phyloP scores from a whole-genome alignment of 139 green algal species.

The Coelastrella sp. region DNA sequence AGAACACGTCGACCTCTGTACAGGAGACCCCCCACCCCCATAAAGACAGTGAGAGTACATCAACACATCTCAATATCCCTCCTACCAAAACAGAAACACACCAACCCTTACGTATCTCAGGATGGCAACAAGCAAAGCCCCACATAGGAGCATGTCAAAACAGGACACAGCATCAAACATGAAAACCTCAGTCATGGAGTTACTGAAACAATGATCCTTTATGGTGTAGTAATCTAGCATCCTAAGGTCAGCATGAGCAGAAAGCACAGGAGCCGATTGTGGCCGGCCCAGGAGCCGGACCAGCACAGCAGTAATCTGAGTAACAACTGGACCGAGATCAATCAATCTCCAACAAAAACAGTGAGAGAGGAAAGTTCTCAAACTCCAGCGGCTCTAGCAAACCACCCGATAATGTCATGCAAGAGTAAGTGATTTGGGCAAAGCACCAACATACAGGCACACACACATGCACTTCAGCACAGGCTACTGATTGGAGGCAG shows the following conservation, averaged over 20 bases:
- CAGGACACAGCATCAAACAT: too few species aligned
- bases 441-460: too few species aligned
- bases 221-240: too few species aligned
- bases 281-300: background rate
- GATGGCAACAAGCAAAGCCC: background rate
- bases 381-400: background rate
- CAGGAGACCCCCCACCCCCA: background rate
- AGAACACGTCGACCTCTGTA: background rate
- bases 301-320: background rate
- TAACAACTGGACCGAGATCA: background rate
- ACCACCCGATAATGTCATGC: background rate
- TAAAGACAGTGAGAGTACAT: too few species aligned
- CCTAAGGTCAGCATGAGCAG: too few species aligned
- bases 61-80: background rate
- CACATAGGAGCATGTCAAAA: background rate
- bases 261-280: too few species aligned
- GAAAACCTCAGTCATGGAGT: too few species aligned
- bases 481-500: too few species aligned
- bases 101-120: background rate
- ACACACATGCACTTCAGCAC: too few species aligned
- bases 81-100: background rate
- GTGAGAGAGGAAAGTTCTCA: background rate
- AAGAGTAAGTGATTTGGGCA: background rate
- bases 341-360: background rate
- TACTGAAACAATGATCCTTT: too few species aligned